Conservation (phyloP, 352 stramenopile genomes). For the Globisporangium rhizosaccharum region DNA sequence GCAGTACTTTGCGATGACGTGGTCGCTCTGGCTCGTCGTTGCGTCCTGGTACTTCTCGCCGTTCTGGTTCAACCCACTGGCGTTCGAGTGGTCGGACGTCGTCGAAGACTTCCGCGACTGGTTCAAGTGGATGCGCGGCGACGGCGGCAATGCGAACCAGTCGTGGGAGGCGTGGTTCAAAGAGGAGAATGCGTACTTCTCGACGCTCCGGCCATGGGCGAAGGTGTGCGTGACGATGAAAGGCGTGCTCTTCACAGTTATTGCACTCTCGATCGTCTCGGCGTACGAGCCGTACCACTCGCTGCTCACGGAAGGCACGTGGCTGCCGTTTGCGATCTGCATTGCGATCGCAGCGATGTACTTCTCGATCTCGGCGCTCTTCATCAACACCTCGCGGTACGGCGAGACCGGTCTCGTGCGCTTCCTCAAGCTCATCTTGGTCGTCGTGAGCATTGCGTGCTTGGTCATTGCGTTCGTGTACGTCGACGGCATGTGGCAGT, state of each 20-base stretch:
- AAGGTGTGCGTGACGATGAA: slow-evolving; percentile 92
- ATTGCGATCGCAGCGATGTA: slow-evolving; percentile 50
- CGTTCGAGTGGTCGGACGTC: slow-evolving; percentile 96
- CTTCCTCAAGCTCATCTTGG: slow-evolving; percentile 64
- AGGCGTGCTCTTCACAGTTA: slow-evolving; percentile 79
- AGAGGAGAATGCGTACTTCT: slow-evolving; percentile 94
- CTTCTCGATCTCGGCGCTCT: slow-evolving; percentile 54
- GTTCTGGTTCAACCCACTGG: slow-evolving; percentile 98
- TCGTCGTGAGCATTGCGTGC: slow-evolving; percentile 68
- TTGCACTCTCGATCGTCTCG: slow-evolving; percentile 84
- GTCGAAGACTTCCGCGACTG: slow-evolving; percentile 85
- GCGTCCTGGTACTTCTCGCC: slow-evolving; percentile 86
- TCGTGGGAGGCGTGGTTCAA: slow-evolving; percentile 96
- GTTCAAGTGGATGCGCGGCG: slow-evolving; percentile 94
- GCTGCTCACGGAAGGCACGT: slow-evolving; percentile 42
- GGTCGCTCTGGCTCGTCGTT: slow-evolving; percentile 96
- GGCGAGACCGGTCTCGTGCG: slow-evolving; percentile 60
- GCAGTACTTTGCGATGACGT: slow-evolving; percentile 97
- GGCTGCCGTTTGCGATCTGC: slow-evolving; percentile 55
- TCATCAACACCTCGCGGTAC: slow-evolving; percentile 48
- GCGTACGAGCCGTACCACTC: slow-evolving; percentile 68
- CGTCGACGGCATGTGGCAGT: slow-evolving; percentile 87
- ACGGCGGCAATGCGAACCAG: slow-evolving; percentile 88
- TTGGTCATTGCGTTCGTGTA: slow-evolving; percentile 68
- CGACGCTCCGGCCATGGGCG: slow-evolving; percentile 79